Evolutionary conservation across 2,329 filamentous ascomycete species (phyloP), one percentile per base, ranked within the genome.

Genomic region (Curvularia lunata): DNA sequence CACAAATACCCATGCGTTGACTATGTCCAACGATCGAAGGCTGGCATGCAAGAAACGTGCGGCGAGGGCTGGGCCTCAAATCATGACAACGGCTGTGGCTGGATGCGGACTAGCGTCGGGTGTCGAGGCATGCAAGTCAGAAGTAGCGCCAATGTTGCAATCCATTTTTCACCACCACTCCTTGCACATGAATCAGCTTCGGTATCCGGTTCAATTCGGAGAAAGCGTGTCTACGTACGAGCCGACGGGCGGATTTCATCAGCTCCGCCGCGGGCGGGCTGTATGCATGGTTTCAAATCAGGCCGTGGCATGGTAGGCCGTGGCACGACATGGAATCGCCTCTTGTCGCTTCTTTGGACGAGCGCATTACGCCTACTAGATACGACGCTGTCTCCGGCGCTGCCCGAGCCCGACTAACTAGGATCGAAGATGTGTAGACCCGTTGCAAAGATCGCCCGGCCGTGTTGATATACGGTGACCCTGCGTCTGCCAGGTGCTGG

Each of bases 51-150:
- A 46, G 50, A 54, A 70, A 65, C 62, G 65, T 68, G 67, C 48
- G 49, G 51, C 54, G 64, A 66, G 61, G 63, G 61, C 64, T 65
- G 60, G 66, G 59, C 30, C 23, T 55, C 57, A 61, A 62, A 63
- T 58, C 48, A 67, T 66, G 68, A 67, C 62, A 61, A 52, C 30
- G 54, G 52, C 52, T 61, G 30, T 48, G 37, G 61, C 58, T 54
- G 52, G 23, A 64, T 64, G 21, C 45, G 67, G 68, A 10, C 46
- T 68, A 66, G 63, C 4, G 54, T 55, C 25, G 42, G 56, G 57
- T 47, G 45, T 48, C 49, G 51, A 25, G 34, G 25, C 40, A 54
- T 58, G 54, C 34, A 49, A 48, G 45, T 51, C 50, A 54, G 41
- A 28, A 18, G 34, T 59, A 56, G 53, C 57, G 57, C 45, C 5